Evolutionary conservation across 169 alveolate genomes (phyloP), one percentile per base, ranked within the genome.

Genomic region (Babesia caballi): DNA sequence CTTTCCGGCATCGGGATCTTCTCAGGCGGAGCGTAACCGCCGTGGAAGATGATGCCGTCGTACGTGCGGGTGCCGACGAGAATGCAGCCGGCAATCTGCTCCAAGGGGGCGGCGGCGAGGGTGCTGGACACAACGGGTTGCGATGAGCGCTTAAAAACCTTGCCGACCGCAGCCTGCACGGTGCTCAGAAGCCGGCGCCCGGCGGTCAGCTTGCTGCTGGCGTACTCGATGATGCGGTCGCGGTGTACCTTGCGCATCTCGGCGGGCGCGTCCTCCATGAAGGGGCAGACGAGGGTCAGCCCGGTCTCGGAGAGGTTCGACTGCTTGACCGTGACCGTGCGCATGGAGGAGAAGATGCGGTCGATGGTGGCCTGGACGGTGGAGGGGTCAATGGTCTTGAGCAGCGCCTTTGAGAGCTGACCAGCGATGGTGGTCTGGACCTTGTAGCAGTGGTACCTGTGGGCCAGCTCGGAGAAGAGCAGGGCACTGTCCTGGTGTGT

Each of bases 1-100:
- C 63, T 57, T n/a, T 42, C 53, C 5, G 88, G 84, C 38, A 60
- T 47, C 5, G 56, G 61, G 17, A 81, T 65, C 41, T 72, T 52
- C 47, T 58, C 80, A 14, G 73, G 71, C 1, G 88, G 88, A 28
- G 84, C 77, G 44, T 71, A 81, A 5, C 88, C 88, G 27, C 84
- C 88, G 17, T 69, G 23, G 66, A 35, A 81, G 46, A 52, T 21
- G 7, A 72, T 65, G 15, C 84, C 83, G 59, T 81, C 63, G 66
- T 51, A 81, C 41, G 36, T 46, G 35, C 88, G 51, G 3, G 84
- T 59, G 14, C 88, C 83, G 1, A 81, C 88, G 17, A 81, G 50
- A 7, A 71, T 69, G 41, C 80, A 65, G 15, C 88, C 84, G 9
- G 74, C 78, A 4, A 78, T 28, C 21, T 70, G 51, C 11, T 57